Percentiles rank a stretch among this genome's conserved stretches.
Evolutionary conservation across 2,329 filamentous ascomycete genomes (phyloP).

Genomic region (Aspergillus piperis): DNA sequence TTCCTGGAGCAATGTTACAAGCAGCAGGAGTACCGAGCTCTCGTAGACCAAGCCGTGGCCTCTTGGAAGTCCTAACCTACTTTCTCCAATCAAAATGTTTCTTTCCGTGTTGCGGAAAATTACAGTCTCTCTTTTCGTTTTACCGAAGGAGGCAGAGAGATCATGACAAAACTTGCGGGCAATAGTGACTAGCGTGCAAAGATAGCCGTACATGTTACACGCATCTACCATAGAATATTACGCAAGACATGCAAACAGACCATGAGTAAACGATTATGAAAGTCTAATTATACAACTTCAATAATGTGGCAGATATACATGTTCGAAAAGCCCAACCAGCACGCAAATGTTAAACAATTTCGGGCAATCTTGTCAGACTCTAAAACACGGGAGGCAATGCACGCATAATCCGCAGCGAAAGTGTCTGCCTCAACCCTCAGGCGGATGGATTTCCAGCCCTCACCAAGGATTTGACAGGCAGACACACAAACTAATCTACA

Average conservation of each 20-base stretch:
- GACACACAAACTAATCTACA: not conserved
- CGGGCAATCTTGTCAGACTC: not conserved
- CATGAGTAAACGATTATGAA: not conserved
- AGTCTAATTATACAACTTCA: not conserved
- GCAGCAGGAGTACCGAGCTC: conserved; percentile 78
- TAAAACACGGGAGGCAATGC: not conserved
- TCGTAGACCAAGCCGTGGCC: conserved; percentile 66
- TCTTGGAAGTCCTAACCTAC: conserved; percentile 40
- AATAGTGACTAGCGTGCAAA: not conserved
- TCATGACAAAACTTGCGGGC: not conserved
- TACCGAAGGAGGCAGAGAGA: not conserved
- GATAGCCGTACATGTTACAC: not conserved
- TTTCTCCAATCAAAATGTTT: not conserved
- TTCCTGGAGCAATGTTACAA: conserved; percentile 89
- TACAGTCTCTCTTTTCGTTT: not conserved
- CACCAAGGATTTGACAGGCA: not conserved
- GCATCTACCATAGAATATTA: too few relatives aligned
- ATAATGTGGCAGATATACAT: not conserved
- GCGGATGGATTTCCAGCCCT: not conserved
- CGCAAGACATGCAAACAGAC: not conserved
- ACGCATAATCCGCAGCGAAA: not conserved
- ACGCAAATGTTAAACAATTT: not conserved
- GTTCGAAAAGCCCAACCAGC: not conserved
- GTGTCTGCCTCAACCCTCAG: not conserved
- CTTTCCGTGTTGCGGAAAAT: not conserved